Evolutionary conservation across 2,329 filamentous ascomycete species (phyloP), one percentile per base, ranked within the genome.

Genomic region (Chaetomiaceae sp.): DNA sequence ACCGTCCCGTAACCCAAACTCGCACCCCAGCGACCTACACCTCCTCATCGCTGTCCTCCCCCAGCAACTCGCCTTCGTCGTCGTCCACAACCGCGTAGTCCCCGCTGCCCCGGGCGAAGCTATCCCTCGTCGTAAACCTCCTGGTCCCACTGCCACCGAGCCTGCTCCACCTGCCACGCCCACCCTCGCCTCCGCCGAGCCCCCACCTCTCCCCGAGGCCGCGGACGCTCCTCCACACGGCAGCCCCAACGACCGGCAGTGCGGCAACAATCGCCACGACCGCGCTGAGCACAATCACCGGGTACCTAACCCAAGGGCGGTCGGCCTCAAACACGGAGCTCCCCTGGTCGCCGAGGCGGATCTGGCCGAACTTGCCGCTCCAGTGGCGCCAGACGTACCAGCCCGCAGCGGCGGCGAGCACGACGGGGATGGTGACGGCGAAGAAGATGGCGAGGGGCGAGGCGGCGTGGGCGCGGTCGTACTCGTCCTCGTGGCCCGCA

Each of bases 1-100:
- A n/a, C n/a, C n/a, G n/a, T n/a, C n/a, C n/a, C n/a, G n/a, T n/a
- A n/a, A n/a, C n/a, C n/a, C n/a, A n/a, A n/a, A n/a, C n/a, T n/a
- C n/a, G n/a, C n/a, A n/a, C n/a, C n/a, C 9, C 7, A 14, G 3
- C 12, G 7, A 14, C 7, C 12, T n/a, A 82, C 39, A 84, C 86
- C 51, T 96, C 91, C 61, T 96, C 89, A 55, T 96, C 91, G 56
- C 88, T 89, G 49, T 95, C 90, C 56, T 96, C 91, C 1, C 93
- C 93, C 29, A 98, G 69, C 56, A 98, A 70, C 71, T 97, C 91
- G 39, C 91, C 91, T 64, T 97, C 93, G 62, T 97, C 93, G 41
- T 93, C 86, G 59, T 95, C 89, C 42, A 95, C 88, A 59, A 84
- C 77, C 14, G 83, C 80, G 65, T 97, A 97, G 65, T 95, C 88